Conservation (phyloP, 2,329 filamentous ascomycete species). For the Pleoardoris graminearum region DNA sequence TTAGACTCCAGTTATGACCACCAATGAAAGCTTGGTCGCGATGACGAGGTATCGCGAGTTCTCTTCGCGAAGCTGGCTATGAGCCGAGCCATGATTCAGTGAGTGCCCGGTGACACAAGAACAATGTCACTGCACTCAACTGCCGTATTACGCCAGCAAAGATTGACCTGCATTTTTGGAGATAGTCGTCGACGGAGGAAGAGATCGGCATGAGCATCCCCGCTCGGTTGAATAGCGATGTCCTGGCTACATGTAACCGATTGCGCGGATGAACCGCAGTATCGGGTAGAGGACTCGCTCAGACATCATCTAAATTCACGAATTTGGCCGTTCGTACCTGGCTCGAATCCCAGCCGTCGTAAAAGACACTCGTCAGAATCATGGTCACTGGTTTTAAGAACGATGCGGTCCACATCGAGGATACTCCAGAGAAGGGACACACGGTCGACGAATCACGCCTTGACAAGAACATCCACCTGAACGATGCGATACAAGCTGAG, state of each 20-base stretch:
- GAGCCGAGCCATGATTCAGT: neutral
- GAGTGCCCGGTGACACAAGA: neutral
- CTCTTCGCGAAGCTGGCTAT: neutral
- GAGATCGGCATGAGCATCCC: neutral
- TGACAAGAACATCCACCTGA: slow-evolving; percentile 14
- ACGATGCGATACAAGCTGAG: slow-evolving; percentile 13
- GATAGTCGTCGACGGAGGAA: neutral
- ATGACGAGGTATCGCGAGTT: neutral
- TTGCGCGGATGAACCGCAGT: neutral
- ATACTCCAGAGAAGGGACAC: slow-evolving; percentile 5
- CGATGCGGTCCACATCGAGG: slow-evolving; percentile 3
- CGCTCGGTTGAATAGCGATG: neutral
- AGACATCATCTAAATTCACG: neutral
- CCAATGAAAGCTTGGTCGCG: slow-evolving; percentile 9
- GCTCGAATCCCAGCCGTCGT: neutral
- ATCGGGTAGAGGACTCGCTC: neutral
- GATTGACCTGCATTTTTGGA: neutral
- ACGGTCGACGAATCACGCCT: slow-evolving; percentile 16
- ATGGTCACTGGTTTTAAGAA: slow-evolving; percentile 7
- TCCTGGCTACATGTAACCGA: no score
- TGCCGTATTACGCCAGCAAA: neutral
- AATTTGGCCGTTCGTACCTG: neutral
- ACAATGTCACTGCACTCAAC: neutral
- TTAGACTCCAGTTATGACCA: neutral
- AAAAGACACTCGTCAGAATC: neutral